phyloP scores from a whole-genome alignment of 2,329 filamentous ascomycete species.

The Colletotrichum orbiculare region DNA sequence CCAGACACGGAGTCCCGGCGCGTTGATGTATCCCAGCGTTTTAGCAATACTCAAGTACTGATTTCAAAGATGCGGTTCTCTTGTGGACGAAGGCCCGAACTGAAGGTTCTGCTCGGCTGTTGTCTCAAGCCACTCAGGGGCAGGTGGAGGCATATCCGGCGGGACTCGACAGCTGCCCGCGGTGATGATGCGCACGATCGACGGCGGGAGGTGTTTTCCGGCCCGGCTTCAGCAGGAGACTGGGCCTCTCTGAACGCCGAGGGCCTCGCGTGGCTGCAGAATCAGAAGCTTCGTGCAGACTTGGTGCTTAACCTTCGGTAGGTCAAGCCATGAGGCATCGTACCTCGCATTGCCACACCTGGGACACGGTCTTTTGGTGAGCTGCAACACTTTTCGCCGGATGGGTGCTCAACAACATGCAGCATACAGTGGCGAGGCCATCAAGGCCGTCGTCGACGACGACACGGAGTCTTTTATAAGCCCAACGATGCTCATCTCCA shows the following conservation, averaged over 20 bases:
- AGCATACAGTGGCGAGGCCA: background rate
- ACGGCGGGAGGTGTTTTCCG: too few species aligned
- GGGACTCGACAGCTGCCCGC: too few species aligned
- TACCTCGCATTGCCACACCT: background rate
- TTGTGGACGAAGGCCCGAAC: too few species aligned
- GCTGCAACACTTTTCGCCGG: background rate
- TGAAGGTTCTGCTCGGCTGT: too few species aligned
- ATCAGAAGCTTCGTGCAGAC: conserved; percentile 17
- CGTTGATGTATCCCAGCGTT: too few species aligned
- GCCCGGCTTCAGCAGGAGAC: too few species aligned
- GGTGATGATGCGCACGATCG: too few species aligned
- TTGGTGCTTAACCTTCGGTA: conserved; percentile 20
- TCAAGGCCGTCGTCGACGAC: background rate
- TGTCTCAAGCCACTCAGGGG: too few species aligned
- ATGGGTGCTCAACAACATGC: background rate
- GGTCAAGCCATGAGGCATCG: background rate
- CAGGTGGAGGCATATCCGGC: too few species aligned
- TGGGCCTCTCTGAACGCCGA: too few species aligned
- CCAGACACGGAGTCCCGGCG: too few species aligned
- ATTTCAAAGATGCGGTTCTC: background rate
- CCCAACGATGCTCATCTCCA: background rate
- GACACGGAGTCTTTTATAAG: conserved; percentile 2
- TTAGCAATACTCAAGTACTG: too few species aligned
- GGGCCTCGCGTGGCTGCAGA: conserved; percentile 4
- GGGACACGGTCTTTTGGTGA: background rate